phyloP scores from a whole-genome alignment of 163 green algal genomes.

The Volvox carteri region DNA sequence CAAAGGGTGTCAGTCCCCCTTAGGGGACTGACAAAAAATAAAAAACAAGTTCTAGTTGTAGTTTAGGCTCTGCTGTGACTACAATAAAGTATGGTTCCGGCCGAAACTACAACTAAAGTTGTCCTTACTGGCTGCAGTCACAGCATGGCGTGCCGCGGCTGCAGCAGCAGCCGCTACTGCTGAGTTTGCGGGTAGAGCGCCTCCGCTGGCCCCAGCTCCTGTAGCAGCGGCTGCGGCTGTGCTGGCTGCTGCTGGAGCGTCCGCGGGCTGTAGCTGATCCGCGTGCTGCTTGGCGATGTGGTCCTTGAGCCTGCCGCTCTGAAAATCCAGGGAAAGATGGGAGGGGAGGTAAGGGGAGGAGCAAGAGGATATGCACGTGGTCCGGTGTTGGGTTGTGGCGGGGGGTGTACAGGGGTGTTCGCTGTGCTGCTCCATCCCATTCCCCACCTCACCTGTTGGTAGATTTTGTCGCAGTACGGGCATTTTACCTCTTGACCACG shows the following conservation, averaged over 20 bases:
- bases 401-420: no score
- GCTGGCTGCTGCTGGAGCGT: neutral
- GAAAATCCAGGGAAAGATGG: neutral
- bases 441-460: constrained; percentile 83
- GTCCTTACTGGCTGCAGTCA: neutral
- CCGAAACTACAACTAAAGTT: no score
- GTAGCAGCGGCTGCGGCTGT: neutral
- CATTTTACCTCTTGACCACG: constrained; percentile 87
- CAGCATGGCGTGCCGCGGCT: neutral
- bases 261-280: constrained; percentile 51
- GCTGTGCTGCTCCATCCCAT: no score
- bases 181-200: neutral
- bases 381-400: neutral
- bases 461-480: constrained; percentile 91
- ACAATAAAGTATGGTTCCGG: no score
- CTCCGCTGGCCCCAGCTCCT: neutral
- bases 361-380: neutral
- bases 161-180: neutral
- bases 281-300: constrained; percentile 84
- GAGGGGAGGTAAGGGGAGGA: neutral
- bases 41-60: no score
- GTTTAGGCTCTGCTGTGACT: no score
- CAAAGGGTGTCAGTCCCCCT: no score
- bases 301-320: constrained; percentile 81
- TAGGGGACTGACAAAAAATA: no score